Percentiles rank a stretch among this genome's conserved stretches.
phyloP scores from a whole-genome alignment of 2,329 filamentous ascomycete genomes.

The Stromatinia cepivora region DNA sequence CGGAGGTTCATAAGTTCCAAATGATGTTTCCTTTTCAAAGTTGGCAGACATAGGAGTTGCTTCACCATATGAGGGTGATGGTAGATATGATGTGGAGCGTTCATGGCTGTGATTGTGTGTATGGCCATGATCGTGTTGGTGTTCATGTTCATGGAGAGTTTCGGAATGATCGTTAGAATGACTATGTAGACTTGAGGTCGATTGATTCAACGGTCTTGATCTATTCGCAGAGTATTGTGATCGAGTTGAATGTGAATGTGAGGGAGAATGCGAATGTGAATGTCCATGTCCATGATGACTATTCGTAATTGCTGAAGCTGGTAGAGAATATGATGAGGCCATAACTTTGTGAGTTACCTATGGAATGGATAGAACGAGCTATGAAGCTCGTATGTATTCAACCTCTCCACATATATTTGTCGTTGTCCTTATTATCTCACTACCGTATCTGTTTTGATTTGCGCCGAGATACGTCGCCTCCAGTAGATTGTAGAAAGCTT shows the following conservation, averaged over 20 bases:
- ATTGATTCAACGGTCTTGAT: slow-evolving; percentile 31
- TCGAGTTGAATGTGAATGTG: slow-evolving; percentile 36
- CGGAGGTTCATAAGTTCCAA: slow-evolving; percentile 31
- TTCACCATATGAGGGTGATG: slow-evolving; percentile 34
- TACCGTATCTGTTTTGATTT: not conserved
- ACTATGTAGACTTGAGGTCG: slow-evolving; percentile 36
- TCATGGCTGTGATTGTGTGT: slow-evolving; percentile 24
- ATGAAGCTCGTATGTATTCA: slow-evolving; percentile 27
- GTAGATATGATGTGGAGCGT: slow-evolving; percentile 23
- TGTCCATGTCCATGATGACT: slow-evolving; percentile 38
- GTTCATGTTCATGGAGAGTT: slow-evolving; percentile 29
- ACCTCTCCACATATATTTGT: slow-evolving; percentile 9
- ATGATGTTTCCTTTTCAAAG: slow-evolving; percentile 29
- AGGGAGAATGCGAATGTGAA: slow-evolving; percentile 43
- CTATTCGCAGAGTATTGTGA: slow-evolving; percentile 30
- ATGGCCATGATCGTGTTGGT: slow-evolving; percentile 25
- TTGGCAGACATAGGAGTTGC: slow-evolving; percentile 26
- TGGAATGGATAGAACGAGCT: slow-evolving; percentile 28
- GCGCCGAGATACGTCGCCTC: slow-evolving; percentile 6
- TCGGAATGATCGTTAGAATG: slow-evolving; percentile 37
- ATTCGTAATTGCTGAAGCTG: slow-evolving; percentile 40
- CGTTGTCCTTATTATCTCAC: not conserved
- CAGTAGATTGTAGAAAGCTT: slow-evolving; percentile 18
- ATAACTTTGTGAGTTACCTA: slow-evolving; percentile 30
- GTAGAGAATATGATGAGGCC: slow-evolving; percentile 42